Percentiles rank a stretch among this genome's conserved stretches.
phyloP scores from a whole-genome alignment of 345 rosid species.

The Rhizophora apiculata region DNA sequence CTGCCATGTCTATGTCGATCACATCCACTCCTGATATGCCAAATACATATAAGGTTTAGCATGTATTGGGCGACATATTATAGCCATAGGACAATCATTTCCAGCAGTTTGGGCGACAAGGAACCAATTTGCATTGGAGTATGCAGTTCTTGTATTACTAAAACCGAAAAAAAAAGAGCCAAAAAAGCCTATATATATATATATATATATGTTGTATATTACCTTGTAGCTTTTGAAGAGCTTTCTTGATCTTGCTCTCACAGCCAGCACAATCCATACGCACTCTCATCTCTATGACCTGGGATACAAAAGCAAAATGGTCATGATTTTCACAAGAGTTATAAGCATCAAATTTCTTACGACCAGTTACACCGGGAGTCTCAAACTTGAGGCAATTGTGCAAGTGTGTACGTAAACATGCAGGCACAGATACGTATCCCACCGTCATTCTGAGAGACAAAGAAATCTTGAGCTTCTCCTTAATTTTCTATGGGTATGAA shows the following conservation, averaged over 20 bases:
- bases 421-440: background rate
- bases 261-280: constrained; percentile 78
- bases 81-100: no score
- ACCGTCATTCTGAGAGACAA: constrained; percentile 8
- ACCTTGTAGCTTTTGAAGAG: constrained; percentile 64
- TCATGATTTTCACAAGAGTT: background rate
- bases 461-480: background rate
- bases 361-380: no score
- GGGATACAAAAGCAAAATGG: background rate
- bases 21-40: constrained; percentile 53
- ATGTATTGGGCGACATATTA: background rate
- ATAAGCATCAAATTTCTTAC: no score
- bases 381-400: no score
- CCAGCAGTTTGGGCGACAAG: no score
- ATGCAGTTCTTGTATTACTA: background rate
- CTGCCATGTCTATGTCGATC: constrained; percentile 50
- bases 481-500: background rate
- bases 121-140: no score
- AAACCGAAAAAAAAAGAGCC: background rate
- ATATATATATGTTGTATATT: background rate
- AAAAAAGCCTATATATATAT: background rate
- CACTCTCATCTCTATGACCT: constrained; percentile 69
- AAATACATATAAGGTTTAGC: background rate
- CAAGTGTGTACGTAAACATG: background rate
- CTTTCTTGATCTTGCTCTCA: constrained; percentile 50